Evolutionary conservation across 2,329 filamentous ascomycete genomes (phyloP), one percentile per base, ranked within the genome.

Genomic region (Trichoderma pleuroti): DNA sequence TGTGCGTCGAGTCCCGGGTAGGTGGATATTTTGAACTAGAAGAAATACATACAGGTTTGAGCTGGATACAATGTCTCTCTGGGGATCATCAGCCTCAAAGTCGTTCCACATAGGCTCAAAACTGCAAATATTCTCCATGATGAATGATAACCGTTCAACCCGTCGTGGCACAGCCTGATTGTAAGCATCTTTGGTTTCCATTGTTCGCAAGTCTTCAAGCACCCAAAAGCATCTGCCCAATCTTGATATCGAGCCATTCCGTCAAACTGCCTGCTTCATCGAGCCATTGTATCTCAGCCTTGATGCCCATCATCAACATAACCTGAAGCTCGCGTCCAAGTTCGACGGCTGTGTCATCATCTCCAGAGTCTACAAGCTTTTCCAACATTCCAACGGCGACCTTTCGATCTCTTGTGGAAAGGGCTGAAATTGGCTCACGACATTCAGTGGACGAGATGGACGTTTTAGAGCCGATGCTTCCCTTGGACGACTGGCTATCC

Each of bases 271-370:
- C 87, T 10, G 80, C 81, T 4, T 86, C 82, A 68, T 92, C 90
- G 8, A 93, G 80, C 21, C 89, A 86, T 76, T 96, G 92, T 64
- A 95, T 92, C 77, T 96, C 93, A 0, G 91, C 91, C 76, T 95
- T 96, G 61, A 90, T 75, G 66, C 91, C 91, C 64, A 94, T 81
- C 81, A 92, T 86, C 24, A 95, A 80, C 92, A 95, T 94, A 1
- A 85, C 75, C 76, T 93, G 92, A 18, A 95, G 74, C 75, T 94
- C 90, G 3, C 80, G 79, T 34, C 81, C 80, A 72, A 88, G 81
- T 8, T 83, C 80, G 0, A 74, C 67, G 3, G 82, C 81, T 2
- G 82, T 78, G 0, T 74, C 72, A 12, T 81, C 78, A 5, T 73
- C 73, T 1, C 73, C 18, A 0, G 74, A 73, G 1, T 75, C 74